Base-by-base conservation (phyloP, 805 yeast species). In the Ogataea parapolymorpha region DNA sequence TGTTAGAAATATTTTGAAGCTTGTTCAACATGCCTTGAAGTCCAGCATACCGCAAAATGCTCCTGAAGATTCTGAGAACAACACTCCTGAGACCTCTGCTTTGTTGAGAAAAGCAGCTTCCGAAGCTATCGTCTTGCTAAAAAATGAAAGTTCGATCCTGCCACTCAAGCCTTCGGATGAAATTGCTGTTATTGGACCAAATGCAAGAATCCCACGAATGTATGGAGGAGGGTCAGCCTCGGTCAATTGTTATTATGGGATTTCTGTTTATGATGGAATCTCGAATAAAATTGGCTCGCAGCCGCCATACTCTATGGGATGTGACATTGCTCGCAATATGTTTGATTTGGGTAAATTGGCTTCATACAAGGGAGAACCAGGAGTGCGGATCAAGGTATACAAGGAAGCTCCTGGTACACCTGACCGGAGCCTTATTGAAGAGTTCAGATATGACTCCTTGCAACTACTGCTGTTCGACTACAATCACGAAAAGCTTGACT, bases 191-290 rank as follows among this genome's bases (percentile, higher is more conserved):
- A 74, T 80, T 53, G 86, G 85, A 20, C 82, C 83, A 26, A 76
- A 74, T 46, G 82, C 77, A 20, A 74, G 67, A 47, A 58, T 54
- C 33, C 64, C 77, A 6, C 68, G 71, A 28, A 72, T 66, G 45
- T 71, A 77, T 17, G 84, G 85, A 43, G 85, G 85, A 47, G 85
- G 85, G 6, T 77, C 82, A 15, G 82, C 83, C 26, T 63, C 77
- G 7, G 34, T 54, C 35, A 42, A 32, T 14, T 58, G 66, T 9
- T 51, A 56, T 35, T 51, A 53, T 26, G 44, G 42, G 11, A 39
- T 46, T 17, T 43, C 45, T n/a, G 45, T 51, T 5, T 49, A 26
- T 14, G 46, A 48, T 3, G 48, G 53, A 18, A 34, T 54, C 22
- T n/a, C 42, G 5, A 47, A 56, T 12, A 53, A 53, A 32, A 9